phyloP scores from a whole-genome alignment of 148 eudicot species.

The Beta vulgaris region DNA sequence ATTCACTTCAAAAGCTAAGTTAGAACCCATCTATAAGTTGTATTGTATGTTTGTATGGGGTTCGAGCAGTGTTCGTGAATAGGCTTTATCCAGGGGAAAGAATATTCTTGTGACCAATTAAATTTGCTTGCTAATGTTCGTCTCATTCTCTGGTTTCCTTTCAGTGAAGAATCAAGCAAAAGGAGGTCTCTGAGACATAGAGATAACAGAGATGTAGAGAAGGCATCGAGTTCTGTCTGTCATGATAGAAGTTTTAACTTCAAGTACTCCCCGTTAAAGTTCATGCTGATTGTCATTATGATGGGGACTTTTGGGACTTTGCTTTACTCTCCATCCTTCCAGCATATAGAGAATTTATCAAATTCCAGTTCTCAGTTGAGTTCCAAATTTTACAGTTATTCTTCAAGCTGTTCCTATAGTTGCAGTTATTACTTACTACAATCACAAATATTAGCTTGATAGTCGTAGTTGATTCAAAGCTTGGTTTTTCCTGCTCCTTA shows the following conservation, averaged over 20 bases:
- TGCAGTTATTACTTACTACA: neutral
- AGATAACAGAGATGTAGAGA: slow-evolving; percentile 63
- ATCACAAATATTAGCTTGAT: neutral
- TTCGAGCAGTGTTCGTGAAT: neutral
- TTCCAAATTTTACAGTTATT: slow-evolving; percentile 1
- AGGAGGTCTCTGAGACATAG: slow-evolving; percentile 60
- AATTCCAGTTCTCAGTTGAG: slow-evolving; percentile 49
- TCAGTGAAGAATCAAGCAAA: slow-evolving; percentile 76
- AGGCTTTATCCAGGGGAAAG: neutral
- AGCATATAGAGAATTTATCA: slow-evolving; percentile 47
- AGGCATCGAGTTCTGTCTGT: slow-evolving; percentile 44
- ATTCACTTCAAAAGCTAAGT: no score
- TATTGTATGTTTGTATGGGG: neutral
- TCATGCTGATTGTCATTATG: slow-evolving; percentile 51
- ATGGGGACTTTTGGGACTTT: slow-evolving; percentile 58
- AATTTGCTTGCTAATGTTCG: neutral
- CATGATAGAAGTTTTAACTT: slow-evolving; percentile 53
- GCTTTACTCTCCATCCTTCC: slow-evolving; percentile 60
- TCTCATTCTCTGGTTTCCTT: slow-evolving; percentile 18
- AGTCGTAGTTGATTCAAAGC: neutral
- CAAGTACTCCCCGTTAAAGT: slow-evolving; percentile 52
- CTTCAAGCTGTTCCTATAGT: neutral
- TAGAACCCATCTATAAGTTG: neutral
- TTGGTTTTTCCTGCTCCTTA: neutral
- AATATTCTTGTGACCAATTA: neutral